These are phyloP conservation scores for Triticum timopheevii DNA, from an alignment of 176 grass and related monocot species.

Conservation along the genomic window DNA sequence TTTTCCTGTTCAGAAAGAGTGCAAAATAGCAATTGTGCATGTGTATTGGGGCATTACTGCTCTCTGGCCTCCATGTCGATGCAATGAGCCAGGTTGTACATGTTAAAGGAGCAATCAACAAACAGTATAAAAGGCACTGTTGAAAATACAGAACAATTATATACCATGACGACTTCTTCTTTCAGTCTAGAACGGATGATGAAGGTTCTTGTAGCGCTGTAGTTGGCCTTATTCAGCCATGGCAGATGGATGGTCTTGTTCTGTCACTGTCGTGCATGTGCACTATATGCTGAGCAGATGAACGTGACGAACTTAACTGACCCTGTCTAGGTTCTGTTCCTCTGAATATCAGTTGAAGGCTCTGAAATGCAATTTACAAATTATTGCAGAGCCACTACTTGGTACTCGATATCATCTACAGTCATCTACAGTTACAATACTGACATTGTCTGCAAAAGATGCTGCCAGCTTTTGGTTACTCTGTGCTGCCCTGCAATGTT, in stretches of 20 bases:
- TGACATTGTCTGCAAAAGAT: slow-evolving; percentile 25
- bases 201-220: slow-evolving; percentile 32
- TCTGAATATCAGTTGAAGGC: slow-evolving; percentile 14
- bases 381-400: background rate
- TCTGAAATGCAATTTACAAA: slow-evolving; percentile 12
- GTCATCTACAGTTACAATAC: background rate
- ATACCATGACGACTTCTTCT: slow-evolving; percentile 8
- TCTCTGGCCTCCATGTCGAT: background rate
- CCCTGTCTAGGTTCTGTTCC: background rate
- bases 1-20: background rate
- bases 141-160: slow-evolving; percentile 12
- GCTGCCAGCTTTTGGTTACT: background rate
- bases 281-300: background rate
- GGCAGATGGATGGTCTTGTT: background rate
- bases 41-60: background rate
- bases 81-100: background rate
- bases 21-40: background rate
- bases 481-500: background rate
- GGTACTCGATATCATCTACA: background rate
- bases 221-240: background rate
- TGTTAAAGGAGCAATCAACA: slow-evolving; percentile 25
- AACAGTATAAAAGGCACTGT: background rate
- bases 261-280: slow-evolving; percentile 13
- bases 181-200: slow-evolving; percentile 38
- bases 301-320: slow-evolving; percentile 22